These are phyloP conservation scores for Calonectria leucothoes DNA, from an alignment of 2,329 filamentous ascomycete species.

Conservation along the genomic window DNA sequence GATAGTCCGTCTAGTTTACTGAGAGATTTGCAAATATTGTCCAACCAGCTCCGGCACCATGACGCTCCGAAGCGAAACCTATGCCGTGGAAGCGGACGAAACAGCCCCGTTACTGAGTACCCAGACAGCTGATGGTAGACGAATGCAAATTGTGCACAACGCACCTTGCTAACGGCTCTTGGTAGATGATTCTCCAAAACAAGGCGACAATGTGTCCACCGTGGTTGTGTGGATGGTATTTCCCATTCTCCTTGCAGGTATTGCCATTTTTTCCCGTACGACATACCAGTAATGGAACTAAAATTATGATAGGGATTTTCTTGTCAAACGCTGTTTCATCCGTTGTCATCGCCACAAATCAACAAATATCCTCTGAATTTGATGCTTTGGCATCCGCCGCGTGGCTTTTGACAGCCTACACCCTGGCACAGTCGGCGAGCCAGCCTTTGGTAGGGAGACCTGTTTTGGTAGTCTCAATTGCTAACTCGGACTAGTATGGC, in stretches of 20 bases:
- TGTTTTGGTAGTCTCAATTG: not conserved
- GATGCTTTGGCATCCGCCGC: constrained; percentile 4
- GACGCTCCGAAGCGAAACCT: not conserved
- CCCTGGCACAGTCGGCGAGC: constrained; percentile 9
- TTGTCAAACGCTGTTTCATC: constrained; percentile 26
- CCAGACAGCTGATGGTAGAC: not conserved
- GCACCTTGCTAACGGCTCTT: not conserved
- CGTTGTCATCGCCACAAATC: constrained; percentile 23
- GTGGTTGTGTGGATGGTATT: constrained; percentile 8
- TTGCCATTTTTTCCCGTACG: not conserved
- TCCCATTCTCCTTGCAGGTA: constrained; percentile 8
- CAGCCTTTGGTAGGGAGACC: constrained; percentile 5
- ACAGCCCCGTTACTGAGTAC: not conserved
- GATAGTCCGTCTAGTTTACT: not conserved
- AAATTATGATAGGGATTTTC: constrained; percentile 4
- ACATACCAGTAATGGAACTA: not conserved
- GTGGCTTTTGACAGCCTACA: constrained; percentile 17
- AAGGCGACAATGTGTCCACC: not conserved
- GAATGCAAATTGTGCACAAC: too few relatives aligned
- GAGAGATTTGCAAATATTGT: not conserved
- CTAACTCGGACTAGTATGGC: constrained; percentile 9
- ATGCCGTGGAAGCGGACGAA: not conserved
- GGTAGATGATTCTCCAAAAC: not conserved
- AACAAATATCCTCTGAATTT: constrained; percentile 27
- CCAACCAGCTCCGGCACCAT: not conserved